Evolutionary conservation across 1,139 yeast species (phyloP).

Genomic region (Blastobotrys aristatus): DNA sequence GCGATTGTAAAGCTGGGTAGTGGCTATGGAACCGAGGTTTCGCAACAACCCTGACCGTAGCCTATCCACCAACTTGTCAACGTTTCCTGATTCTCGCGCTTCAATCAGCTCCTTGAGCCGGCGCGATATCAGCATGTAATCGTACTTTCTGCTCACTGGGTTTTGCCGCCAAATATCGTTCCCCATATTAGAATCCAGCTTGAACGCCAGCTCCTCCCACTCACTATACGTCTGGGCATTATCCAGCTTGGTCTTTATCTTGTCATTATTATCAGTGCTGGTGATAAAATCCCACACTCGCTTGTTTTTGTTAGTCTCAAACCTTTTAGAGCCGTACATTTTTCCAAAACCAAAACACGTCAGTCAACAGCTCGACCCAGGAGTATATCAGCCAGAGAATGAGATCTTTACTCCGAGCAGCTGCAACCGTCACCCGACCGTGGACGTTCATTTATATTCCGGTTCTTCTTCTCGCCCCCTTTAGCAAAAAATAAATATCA

Average conservation of each 20-base stretch:
- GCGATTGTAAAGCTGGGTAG: conserved; percentile 69
- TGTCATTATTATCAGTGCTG: conserved; percentile 20
- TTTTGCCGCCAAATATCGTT: conserved; percentile 63
- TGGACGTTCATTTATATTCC: neutral
- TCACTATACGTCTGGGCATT: conserved; percentile 29
- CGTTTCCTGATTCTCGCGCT: conserved; percentile 59
- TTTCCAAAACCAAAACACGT: conserved; percentile 28
- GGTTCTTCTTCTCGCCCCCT: neutral
- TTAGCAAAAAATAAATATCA: neutral
- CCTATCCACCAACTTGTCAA: conserved; percentile 56
- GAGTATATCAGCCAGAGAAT: conserved; percentile 23
- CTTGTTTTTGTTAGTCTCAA: conserved; percentile 7
- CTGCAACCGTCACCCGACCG: neutral
- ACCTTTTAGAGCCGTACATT: conserved; percentile 15
- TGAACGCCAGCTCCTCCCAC: conserved; percentile 34
- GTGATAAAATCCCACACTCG: conserved; percentile 21
- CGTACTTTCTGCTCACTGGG: conserved; percentile 76
- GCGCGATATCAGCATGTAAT: conserved; percentile 74
- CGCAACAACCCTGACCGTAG: conserved; percentile 79
- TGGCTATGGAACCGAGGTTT: conserved; percentile 88
- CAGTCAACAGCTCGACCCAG: conserved; percentile 24
- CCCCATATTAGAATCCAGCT: conserved; percentile 33
- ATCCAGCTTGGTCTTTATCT: conserved; percentile 22
- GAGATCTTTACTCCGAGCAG: conserved; percentile 4
- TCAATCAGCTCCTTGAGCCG: conserved; percentile 57